A percentile compares a stretch with the other conserved stretches of the same genome.
phyloP scores from a whole-genome alignment of 129 eudicot species.

The Rutidosis leptorrhynchoides region DNA sequence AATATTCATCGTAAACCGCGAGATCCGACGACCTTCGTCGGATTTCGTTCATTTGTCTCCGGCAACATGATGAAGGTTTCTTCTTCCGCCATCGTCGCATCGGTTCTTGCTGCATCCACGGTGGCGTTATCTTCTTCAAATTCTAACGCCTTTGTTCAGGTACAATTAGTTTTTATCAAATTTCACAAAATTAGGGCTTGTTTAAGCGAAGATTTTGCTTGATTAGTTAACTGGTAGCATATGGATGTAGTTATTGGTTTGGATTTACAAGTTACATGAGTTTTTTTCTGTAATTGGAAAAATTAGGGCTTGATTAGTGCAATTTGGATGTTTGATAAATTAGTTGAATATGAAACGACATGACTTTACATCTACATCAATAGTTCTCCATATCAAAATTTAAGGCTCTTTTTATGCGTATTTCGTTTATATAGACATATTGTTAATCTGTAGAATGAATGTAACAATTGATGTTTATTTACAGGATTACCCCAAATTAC shows the following conservation, averaged over 20 bases:
- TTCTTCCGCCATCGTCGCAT: conserved; percentile 41
- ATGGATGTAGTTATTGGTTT: conserved; percentile 3
- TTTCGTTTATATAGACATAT: neutral
- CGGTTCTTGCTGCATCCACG: conserved; percentile 48
- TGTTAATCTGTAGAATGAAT: conserved; percentile 1
- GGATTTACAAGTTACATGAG: neutral
- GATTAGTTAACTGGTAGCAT: neutral
- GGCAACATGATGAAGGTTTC: conserved; percentile 42
- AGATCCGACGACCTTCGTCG: conserved; percentile 63
- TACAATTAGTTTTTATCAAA: neutral
- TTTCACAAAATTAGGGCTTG: neutral
- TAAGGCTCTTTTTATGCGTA: neutral
- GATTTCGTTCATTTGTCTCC: conserved; percentile 36
- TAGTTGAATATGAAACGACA: neutral
- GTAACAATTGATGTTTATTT: neutral
- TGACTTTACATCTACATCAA: neutral
- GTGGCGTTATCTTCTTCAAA: conserved; percentile 38
- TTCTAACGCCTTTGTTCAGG: conserved; percentile 25
- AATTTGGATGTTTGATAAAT: neutral
- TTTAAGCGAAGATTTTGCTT: neutral
- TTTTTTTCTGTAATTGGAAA: neutral
- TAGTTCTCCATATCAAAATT: neutral
- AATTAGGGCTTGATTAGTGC: neutral
- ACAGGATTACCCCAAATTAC: neutral
- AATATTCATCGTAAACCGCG: conserved; percentile 22